Base-by-base conservation (phyloP, 169 alveolate species). In the Plasmodium malariae region DNA sequence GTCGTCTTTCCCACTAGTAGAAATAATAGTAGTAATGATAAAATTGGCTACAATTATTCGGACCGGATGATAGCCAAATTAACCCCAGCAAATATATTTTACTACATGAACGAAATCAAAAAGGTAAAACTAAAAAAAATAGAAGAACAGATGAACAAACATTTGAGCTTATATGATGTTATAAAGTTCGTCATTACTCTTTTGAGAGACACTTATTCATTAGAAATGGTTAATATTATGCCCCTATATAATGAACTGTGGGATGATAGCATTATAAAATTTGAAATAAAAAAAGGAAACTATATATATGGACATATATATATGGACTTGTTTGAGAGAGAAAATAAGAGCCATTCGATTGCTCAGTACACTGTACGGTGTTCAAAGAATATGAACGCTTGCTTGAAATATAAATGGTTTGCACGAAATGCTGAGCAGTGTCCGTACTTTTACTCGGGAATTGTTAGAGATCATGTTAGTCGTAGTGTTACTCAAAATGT, bases 351-450 rank as follows among this genome's bases (percentile, higher is more conserved):
- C 30, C 86, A 45, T 34, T 68, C 93, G 0, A 92, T 91, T 40
- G 96, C 96, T 2, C 96, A 94, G 86, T 94, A 92, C 59, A 94
- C 96, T 17, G 94, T 94, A 7, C 59, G 95, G 63, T 94, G 96
- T 55, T 94, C 96, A 7, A 94, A 92, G 45, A 86, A 86, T 86
- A 86, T 86, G 92, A 86, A 86, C 51, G 48, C 28, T 11, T 69
- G 87, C 49, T 57, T 86, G 54, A 86, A 69, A 51, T 72, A 86
- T 49, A 70, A 70, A 49, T 86, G 92, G 92, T 60, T 86, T 48
- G 76, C 57, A n/a, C 76, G 40, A 7, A n/a, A 48, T 60, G 17
- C 5, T 34, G 69, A 63, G 1, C 19, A 54, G 24, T 17, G 11
- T 55, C 87, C 92, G 4, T 86, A 70, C 63, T 55, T 86, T n/a